Conservation (phyloP, 139 green algal genomes). For the Chlorella vulgaris region DNA sequence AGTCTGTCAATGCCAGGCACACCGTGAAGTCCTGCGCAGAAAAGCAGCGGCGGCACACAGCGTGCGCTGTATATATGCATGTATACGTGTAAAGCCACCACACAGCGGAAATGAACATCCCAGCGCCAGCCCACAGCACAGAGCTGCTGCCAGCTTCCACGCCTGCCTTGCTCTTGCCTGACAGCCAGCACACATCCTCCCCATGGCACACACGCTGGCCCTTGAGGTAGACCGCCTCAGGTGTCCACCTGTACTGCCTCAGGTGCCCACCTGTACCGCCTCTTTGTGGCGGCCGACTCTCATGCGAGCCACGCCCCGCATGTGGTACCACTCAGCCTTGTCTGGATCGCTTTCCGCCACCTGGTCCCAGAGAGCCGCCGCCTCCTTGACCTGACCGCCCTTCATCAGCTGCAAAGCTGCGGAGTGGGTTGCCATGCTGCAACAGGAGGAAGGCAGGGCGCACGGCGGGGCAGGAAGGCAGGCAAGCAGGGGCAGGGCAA, state of each 20-base stretch:
- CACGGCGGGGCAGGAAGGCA: not conserved
- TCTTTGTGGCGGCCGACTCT: not conserved
- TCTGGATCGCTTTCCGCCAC: not conserved
- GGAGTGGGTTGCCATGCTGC: not conserved
- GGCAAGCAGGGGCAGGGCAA: not conserved
- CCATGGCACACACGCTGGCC: too few species aligned
- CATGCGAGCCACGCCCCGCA: not conserved
- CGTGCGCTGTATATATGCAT: too few species aligned
- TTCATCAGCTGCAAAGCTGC: not conserved
- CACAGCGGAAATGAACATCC: too few species aligned
- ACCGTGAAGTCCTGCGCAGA: slow-evolving; percentile 26
- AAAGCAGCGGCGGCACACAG: not conserved
- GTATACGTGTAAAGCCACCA: not conserved
- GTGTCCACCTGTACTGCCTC: too few species aligned
- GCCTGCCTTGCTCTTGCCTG: too few species aligned
- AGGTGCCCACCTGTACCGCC: slow-evolving; percentile 10
- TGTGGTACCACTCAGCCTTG: not conserved
- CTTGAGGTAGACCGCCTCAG: too few species aligned
- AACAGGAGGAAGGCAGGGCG: not conserved
- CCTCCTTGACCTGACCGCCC: not conserved
- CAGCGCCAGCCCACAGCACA: too few species aligned
- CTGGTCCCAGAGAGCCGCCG: not conserved
- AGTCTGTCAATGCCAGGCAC: slow-evolving; percentile 1
- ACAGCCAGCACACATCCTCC: not conserved
- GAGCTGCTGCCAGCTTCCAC: not conserved